phyloP scores from a whole-genome alignment of 345 rosid species.

The Physaria fendleri region DNA sequence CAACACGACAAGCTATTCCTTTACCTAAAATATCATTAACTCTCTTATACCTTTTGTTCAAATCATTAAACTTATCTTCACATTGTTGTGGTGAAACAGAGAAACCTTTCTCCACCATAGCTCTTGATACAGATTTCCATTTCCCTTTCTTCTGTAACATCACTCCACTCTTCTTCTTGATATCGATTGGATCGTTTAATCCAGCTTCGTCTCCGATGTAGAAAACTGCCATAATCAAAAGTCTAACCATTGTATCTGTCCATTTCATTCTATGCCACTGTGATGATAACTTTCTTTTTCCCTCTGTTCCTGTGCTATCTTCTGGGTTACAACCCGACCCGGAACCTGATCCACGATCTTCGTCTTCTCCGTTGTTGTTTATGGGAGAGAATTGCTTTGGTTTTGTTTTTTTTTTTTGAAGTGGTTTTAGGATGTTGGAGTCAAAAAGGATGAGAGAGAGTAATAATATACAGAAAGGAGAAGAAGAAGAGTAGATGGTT shows the following conservation, averaged over 20 bases:
- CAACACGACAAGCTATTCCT: constrained; percentile 88
- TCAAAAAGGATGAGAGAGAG: background rate
- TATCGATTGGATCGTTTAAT: constrained; percentile 41
- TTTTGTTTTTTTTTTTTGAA: constrained; percentile 21
- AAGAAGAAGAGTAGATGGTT: constrained; percentile 42
- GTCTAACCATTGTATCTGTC: constrained; percentile 86
- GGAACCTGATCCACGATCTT: constrained; percentile 50
- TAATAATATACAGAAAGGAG: constrained; percentile 19
- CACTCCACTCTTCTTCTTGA: constrained; percentile 41
- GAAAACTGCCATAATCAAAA: constrained; percentile 78
- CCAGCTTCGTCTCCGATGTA: constrained; percentile 91
- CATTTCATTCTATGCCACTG: constrained; percentile 99
- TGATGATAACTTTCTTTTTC: constrained; percentile 55
- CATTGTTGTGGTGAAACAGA: constrained; percentile 98
- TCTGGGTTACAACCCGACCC: constrained; percentile 42
- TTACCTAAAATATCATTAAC: constrained; percentile 90
- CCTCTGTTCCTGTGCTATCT: constrained; percentile 48
- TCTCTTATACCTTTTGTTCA: constrained; percentile 96
- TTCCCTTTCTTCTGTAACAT: constrained; percentile 93
- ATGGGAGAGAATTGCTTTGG: constrained; percentile 48
- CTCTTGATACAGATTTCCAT: constrained; percentile 93
- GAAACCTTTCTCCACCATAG: constrained; percentile 95
- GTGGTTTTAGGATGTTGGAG: background rate
- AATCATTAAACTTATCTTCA: constrained; percentile 91
- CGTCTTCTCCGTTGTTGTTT: constrained; percentile 67